Evolutionary conservation across 306 rosid species (phyloP), one percentile per base, ranked within the genome.

Genomic region (Dicorynia guianensis): DNA sequence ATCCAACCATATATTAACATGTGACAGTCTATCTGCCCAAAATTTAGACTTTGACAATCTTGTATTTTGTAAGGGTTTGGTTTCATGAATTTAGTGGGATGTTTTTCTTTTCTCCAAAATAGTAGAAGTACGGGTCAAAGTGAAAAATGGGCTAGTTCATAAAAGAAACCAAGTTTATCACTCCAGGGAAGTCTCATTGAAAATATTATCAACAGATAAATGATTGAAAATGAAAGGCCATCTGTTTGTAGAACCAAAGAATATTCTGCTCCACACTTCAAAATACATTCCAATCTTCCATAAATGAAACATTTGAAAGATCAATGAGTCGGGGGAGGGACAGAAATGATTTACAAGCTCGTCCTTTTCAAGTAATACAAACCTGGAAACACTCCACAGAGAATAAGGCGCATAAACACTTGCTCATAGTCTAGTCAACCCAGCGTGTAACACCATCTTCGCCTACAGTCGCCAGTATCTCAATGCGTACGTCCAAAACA

Each of bases 391-490:
- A 46, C 17, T 33, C 49, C 52, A 44, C 46, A 66, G 11, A 72
- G 63, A 34, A 53, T 62, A 34, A 30, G 72, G 43, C 18, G 75
- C 70, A 66, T 19, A 40, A 34, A 76, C 40, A 63, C 14, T 8
- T 49, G 18, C 36, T 69, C 63, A 9, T 64, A 35, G 15, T 73
- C 76, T 77, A 89, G 76, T 87, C 92, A 62, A 87, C 84, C 95
- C 95, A 89, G 68, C 95, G 95, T 68, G 90, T 85, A 34, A 89
- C 81, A 44, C 95, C 95, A 35, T 84, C 88, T 69, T 87, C 92
- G 1, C 88, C 88, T 14, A 81, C 83, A 3, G 90, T 75, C 34
- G 95, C 95, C 43, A 89, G 83, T 74, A 89, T 71, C 79, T 85
- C 95, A 25, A 89, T 74, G 81, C 85, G 78, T 42, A 89, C 89